Evolutionary conservation across 1,284 basidiomycete species (phyloP).

Genomic region (Rhodofomes roseus): DNA sequence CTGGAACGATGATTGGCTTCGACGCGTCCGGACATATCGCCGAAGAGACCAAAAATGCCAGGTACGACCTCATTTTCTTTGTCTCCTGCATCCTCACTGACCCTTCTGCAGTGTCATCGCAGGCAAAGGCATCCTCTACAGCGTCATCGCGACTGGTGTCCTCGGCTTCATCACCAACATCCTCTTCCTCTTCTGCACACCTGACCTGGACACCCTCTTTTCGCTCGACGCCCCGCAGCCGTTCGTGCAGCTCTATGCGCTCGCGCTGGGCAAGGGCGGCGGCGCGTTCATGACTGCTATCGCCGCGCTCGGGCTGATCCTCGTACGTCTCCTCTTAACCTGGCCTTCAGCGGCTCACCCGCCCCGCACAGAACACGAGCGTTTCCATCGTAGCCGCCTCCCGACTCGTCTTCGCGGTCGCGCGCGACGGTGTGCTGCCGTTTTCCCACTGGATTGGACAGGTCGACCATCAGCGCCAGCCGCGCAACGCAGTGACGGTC

Average conservation of each 20-base stretch:
- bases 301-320: conserved; percentile 72
- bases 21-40: conserved; percentile 88
- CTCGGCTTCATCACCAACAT: conserved; percentile 75
- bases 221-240: conserved; percentile 78
- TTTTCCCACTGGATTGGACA: conserved; percentile 75
- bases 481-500: conserved; percentile 77
- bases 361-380: conserved; percentile 67
- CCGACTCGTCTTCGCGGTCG: conserved; percentile 81
- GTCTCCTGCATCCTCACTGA: conserved; percentile 1
- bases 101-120: conserved; percentile 55
- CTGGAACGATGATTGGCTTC: conserved; percentile 82
- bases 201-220: conserved; percentile 71
- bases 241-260: conserved; percentile 80
- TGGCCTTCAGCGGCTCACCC: no score
- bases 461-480: conserved; percentile 68
- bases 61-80: conserved; percentile 33
- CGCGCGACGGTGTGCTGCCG: conserved; percentile 84
- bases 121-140: conserved; percentile 74
- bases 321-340: conserved; percentile 54
- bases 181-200: conserved; percentile 83
- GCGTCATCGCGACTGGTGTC: conserved; percentile 70
- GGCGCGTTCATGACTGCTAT: conserved; percentile 83
- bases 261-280: conserved; percentile 74
- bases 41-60: conserved; percentile 86
- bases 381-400: conserved; percentile 82